Evolutionary conservation across 352 stramenopile genomes (phyloP).

Genomic region (Phytophthora pseudosyringae): DNA sequence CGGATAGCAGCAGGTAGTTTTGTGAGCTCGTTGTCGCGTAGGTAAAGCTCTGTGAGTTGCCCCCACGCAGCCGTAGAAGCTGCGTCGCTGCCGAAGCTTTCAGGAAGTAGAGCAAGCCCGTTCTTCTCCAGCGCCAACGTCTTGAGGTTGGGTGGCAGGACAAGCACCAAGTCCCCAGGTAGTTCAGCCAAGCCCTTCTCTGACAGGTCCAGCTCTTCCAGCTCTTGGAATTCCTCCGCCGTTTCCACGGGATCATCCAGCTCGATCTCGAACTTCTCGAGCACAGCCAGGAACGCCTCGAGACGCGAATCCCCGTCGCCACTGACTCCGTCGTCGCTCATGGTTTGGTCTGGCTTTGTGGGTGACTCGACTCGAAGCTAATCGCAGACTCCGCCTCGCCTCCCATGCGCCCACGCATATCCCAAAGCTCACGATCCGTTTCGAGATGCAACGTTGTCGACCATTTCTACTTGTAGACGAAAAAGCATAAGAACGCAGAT

Average conservation of each 20-base stretch:
- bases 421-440: conserved; percentile 28
- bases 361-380: conserved; percentile 13
- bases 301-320: conserved; percentile 40
- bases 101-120: conserved; percentile 52
- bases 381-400: conserved; percentile 26
- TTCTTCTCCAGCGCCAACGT: conserved; percentile 88
- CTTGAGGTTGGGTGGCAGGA: conserved; percentile 68
- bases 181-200: conserved; percentile 76
- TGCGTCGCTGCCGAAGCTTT: conserved; percentile 45
- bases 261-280: conserved; percentile 77
- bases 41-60: conserved; percentile 83
- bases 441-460: conserved; percentile 3
- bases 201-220: conserved; percentile 86
- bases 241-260: conserved; percentile 72
- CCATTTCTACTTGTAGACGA: conserved; percentile 5
- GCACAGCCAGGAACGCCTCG: conserved; percentile 57
- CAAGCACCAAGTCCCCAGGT: conserved; percentile 55
- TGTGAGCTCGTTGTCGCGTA: conserved; percentile 79
- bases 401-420: conserved; percentile 11
- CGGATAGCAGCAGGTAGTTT: conserved; percentile 58
- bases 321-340: conserved; percentile 57
- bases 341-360: conserved; percentile 23
- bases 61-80: conserved; percentile 32
- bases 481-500: conserved; percentile 2
- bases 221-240: conserved; percentile 62